phyloP scores from a whole-genome alignment of 352 stramenopile genomes.

The Pythium brachiatum region DNA sequence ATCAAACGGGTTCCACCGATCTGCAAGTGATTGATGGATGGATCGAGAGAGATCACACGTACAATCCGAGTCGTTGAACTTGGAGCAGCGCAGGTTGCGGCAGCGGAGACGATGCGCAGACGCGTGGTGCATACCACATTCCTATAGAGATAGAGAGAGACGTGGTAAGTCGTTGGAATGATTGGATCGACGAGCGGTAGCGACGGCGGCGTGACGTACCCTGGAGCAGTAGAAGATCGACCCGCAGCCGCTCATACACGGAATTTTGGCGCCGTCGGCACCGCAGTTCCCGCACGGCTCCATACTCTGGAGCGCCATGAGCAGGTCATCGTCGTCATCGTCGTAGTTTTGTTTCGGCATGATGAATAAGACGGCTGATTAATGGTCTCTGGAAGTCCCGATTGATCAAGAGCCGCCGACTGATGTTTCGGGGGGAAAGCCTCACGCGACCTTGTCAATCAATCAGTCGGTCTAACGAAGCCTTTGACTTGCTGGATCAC shows the following conservation, averaged over 20 bases:
- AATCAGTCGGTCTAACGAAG: not conserved
- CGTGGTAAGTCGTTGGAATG: not conserved
- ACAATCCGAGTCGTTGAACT: slow-evolving; percentile 90
- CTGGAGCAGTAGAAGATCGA: slow-evolving; percentile 88
- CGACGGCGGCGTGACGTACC: slow-evolving; percentile 33
- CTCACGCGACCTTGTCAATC: not conserved
- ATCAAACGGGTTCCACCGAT: not conserved
- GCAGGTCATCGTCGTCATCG: slow-evolving; percentile 82
- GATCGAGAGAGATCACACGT: slow-evolving; percentile 18
- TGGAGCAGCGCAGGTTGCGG: slow-evolving; percentile 83
- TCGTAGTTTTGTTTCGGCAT: slow-evolving; percentile 76
- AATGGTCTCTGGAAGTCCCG: not conserved
- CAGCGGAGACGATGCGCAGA: slow-evolving; percentile 84
- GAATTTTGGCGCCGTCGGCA: slow-evolving; percentile 75
- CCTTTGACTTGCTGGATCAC: not conserved
- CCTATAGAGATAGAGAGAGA: slow-evolving; percentile 32
- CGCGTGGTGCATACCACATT: slow-evolving; percentile 88
- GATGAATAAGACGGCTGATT: slow-evolving; percentile 4
- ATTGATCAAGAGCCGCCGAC: not conserved
- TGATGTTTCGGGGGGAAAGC: slow-evolving; percentile 4
- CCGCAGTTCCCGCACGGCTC: slow-evolving; percentile 86
- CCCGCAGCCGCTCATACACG: slow-evolving; percentile 82
- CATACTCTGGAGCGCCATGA: slow-evolving; percentile 84
- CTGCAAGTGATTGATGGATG: not conserved
- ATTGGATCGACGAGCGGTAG: not conserved